A percentile compares a stretch with the other conserved stretches of the same genome.
These are phyloP conservation scores for Xanthoceras sorbifolium DNA, from an alignment of 345 rosid genomes.

Conservation along the genomic window DNA sequence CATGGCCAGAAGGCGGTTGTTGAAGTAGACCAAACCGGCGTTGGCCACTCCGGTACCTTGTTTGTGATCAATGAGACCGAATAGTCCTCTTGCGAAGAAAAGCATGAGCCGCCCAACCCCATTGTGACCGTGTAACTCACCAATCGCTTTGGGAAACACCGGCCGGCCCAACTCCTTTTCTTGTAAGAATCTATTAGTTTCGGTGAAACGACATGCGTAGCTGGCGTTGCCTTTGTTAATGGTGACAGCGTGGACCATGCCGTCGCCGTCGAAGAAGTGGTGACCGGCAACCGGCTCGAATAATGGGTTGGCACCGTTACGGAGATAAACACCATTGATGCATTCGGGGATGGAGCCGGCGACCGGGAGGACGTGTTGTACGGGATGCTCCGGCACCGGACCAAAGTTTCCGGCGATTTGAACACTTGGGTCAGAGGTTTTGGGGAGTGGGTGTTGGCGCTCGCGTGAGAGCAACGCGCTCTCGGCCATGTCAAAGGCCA, in stretches of 20 bases:
- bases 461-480: slow-evolving; percentile 63
- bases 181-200: slow-evolving; percentile 60
- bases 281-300: slow-evolving; percentile 87
- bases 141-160: slow-evolving; percentile 86
- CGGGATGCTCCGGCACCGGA: slow-evolving; percentile 79
- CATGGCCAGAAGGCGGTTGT: slow-evolving; percentile 77
- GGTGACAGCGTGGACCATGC: slow-evolving; percentile 87
- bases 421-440: slow-evolving; percentile 76
- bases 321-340: slow-evolving; percentile 78
- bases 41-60: slow-evolving; percentile 86
- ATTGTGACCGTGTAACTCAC: slow-evolving; percentile 84
- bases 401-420: slow-evolving; percentile 92
- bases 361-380: slow-evolving; percentile 50
- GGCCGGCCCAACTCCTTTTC: slow-evolving; percentile 58
- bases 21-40: slow-evolving; percentile 85
- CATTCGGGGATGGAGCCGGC: slow-evolving; percentile 71
- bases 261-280: slow-evolving; percentile 94
- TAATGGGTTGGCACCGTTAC: slow-evolving; percentile 95
- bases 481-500: slow-evolving; percentile 68
- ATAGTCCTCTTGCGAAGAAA: slow-evolving; percentile 69
- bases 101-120: slow-evolving; percentile 75
- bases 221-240: slow-evolving; percentile 60
- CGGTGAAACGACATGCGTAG: slow-evolving; percentile 89
- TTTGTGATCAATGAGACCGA: slow-evolving; percentile 61
- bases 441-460: slow-evolving; percentile 64